These are phyloP conservation scores for Trichoderma reesei DNA, from an alignment of 495 filamentous ascomycete species.

Conservation along the genomic window DNA sequence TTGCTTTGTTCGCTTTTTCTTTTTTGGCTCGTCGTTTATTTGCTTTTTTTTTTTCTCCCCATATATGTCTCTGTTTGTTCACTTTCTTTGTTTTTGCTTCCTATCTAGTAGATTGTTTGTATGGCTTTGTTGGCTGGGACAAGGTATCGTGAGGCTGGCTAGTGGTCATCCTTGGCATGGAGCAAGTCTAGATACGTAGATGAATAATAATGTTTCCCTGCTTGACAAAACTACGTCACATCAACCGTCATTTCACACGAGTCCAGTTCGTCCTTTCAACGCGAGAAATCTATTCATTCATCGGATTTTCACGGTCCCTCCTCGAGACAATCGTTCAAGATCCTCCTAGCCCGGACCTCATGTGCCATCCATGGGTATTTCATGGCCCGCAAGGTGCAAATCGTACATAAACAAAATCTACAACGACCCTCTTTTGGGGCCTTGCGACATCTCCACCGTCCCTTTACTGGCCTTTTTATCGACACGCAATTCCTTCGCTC, in stretches of 20 bases:
- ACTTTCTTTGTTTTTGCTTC: neutral
- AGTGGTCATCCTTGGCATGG: neutral
- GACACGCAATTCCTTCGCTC: neutral
- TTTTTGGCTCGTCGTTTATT: neutral
- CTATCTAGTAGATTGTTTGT: too few species aligned
- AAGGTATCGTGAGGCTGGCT: neutral
- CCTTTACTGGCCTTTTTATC: neutral
- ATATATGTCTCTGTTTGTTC: neutral
- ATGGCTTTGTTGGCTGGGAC: neutral
- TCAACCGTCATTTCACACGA: neutral
- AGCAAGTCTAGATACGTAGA: neutral
- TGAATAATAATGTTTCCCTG: neutral
- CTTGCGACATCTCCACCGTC: neutral
- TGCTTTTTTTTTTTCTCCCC: slow-evolving; percentile 5
- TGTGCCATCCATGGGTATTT: slow-evolving; percentile 3
- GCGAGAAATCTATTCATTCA: slow-evolving; percentile 1
- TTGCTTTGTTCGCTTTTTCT: slow-evolving; percentile 5
- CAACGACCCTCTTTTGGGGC: neutral
- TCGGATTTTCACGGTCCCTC: neutral
- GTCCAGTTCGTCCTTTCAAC: neutral
- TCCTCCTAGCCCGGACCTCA: neutral
- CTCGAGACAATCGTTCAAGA: neutral
- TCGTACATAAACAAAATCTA: slow-evolving; percentile 7
- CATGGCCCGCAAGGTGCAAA: slow-evolving; percentile 1
- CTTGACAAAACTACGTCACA: too few species aligned